Conservation (phyloP, 2,329 filamentous ascomycete species). For the Cryoendolithus antarcticus region DNA sequence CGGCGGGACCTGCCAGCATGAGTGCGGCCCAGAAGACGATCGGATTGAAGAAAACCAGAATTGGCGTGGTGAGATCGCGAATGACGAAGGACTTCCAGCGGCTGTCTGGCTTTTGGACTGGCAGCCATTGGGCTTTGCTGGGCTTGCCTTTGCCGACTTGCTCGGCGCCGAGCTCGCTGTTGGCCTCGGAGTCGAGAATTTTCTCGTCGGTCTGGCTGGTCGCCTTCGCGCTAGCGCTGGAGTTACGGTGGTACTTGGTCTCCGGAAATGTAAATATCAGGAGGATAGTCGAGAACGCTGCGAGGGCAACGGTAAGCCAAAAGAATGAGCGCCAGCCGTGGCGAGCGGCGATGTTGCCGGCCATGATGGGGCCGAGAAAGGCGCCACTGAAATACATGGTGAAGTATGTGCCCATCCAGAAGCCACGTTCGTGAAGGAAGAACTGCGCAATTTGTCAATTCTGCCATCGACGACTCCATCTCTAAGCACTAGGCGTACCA, state of each 20-base stretch:
- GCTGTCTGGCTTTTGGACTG: conserved; percentile 25
- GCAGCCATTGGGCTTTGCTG: conserved; percentile 26
- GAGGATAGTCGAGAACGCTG: conserved; percentile 27
- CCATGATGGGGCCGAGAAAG: conserved; percentile 33
- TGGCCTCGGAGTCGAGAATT: conserved; percentile 13
- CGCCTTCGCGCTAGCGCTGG: conserved; percentile 12
- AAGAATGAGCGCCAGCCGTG: conserved; percentile 36
- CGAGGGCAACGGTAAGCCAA: conserved; percentile 31
- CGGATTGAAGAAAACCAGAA: conserved; percentile 34
- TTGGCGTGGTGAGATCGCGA: conserved; percentile 28
- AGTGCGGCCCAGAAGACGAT: conserved; percentile 30
- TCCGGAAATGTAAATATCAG: conserved; percentile 31
- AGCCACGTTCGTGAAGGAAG: conserved; percentile 7
- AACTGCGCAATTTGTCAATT: not conserved
- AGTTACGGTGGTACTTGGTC: conserved; percentile 28
- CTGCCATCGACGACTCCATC: no score
- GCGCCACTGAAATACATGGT: conserved; percentile 31
- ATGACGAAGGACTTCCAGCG: conserved; percentile 30
- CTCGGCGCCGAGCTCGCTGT: conserved; percentile 12
- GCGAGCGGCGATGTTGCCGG: conserved; percentile 28
- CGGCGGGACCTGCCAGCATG: conserved; percentile 24
- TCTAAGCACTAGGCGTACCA: no score
- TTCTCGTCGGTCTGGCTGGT: conserved; percentile 5
- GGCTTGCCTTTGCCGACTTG: conserved; percentile 25
- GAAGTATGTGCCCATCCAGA: conserved; percentile 18